Percentiles rank a stretch among this genome's conserved stretches.
Conservation (phyloP, 371 early-diverging fungal species). For the Actinomortierella ambigua region DNA sequence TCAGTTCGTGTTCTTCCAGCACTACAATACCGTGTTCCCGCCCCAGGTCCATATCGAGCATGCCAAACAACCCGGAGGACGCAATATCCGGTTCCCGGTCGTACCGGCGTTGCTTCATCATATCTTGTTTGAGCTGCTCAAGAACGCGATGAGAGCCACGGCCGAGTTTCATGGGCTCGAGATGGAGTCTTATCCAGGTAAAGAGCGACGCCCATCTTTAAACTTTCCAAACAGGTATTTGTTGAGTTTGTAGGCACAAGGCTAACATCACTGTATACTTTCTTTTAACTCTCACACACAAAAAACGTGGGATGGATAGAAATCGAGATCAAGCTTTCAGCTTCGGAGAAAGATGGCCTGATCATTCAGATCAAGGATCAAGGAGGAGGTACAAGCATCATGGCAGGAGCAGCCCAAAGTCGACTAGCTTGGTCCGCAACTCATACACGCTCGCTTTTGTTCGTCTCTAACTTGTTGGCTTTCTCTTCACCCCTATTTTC, state of each 20-base stretch:
- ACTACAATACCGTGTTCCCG: constrained; percentile 41
- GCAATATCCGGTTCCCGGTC: constrained; percentile 37
- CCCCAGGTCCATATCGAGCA: constrained; percentile 42
- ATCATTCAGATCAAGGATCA: constrained; percentile 33
- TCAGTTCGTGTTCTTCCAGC: constrained; percentile 46
- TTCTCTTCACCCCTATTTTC: neutral
- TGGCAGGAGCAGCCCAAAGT: too few species aligned
- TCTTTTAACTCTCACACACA: too few species aligned
- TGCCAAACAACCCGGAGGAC: constrained; percentile 34
- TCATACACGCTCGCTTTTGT: too few species aligned
- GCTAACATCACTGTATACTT: too few species aligned
- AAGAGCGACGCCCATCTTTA: too few species aligned
- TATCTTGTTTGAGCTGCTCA: constrained; percentile 41
- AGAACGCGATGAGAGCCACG: constrained; percentile 46
- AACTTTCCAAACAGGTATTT: too few species aligned
- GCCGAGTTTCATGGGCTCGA: constrained; percentile 46
- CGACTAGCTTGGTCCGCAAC: too few species aligned
- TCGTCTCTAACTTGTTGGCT: neutral
- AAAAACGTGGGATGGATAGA: constrained; percentile 12
- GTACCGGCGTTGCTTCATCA: constrained; percentile 43
- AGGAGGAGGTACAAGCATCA: constrained; percentile 27
- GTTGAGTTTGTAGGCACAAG: too few species aligned
- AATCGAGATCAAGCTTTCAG: constrained; percentile 22
- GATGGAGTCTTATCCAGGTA: constrained; percentile 35
- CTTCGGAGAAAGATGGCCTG: constrained; percentile 16